Evolutionary conservation across 768 basidiomycete genomes (phyloP), one percentile per base, ranked within the genome.

Genomic region (Hortiboletus campestris): DNA sequence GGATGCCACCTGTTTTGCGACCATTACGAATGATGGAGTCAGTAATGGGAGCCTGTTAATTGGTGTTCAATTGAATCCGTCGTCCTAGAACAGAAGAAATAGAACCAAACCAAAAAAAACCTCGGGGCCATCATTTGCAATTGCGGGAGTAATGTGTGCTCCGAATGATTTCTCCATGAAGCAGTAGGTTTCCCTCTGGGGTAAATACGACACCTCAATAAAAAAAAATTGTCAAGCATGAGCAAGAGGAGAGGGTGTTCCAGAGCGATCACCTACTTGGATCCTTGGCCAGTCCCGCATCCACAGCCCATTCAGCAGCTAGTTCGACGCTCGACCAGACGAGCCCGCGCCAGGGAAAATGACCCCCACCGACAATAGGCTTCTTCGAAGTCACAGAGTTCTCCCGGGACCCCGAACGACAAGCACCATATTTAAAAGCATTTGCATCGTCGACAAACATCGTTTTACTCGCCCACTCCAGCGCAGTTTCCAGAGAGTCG

Each of bases 401-500:
- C 95, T 10, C 95, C 90, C 1, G 97, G 97, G 0, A 97, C 87
- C 22, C 83, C 95, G n/a, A 96, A 83, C 7, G 93, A 71, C 51
- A 98, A 74, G 4, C 97, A 95, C 4, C 97, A 96, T 53, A 78
- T 84, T 54, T 63, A 68, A 59, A n/a, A 3, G 89, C 77, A 41
- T 84, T 69, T 13, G 25, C 4, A 25, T 6, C 25, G 25, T 78
- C 72, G 34, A 72, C 63, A 72, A 84, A 98, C 94, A 98, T 98
- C 6, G 84, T 84, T 39, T 76, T 69, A 65, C 87, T 89, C 6
- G 93, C 77, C 34, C 82, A 70, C 0, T 79, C 80, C 0, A 96
- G 93, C 1, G 89, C 92, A 0, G 84, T 86, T 72, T 98, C 96
- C 41, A 96, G 83, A 68, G 92, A 98, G 74, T 98, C 91, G 47